Evolutionary conservation across 768 basidiomycete genomes (phyloP).

Genomic region (Leccinum pellstonianum): DNA sequence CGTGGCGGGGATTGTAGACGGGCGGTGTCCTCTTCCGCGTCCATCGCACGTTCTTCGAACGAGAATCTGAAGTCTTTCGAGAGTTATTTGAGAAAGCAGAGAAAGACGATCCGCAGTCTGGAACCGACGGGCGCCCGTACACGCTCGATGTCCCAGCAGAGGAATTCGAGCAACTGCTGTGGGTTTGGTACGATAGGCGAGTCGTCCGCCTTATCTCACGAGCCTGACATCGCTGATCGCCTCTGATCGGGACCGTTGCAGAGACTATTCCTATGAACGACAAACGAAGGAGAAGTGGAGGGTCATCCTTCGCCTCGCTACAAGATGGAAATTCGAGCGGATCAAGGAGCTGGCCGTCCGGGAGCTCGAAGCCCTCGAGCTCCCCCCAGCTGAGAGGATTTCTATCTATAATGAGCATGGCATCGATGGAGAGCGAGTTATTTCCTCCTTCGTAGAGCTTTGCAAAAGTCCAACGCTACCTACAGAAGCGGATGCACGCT

Average conservation of each 20-base stretch:
- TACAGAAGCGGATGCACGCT: conserved; percentile 49
- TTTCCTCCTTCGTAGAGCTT: conserved; percentile 51
- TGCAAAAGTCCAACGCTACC: conserved; percentile 54
- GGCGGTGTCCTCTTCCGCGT: conserved; percentile 50
- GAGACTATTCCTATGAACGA: conserved; percentile 53
- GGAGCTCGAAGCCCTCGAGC: conserved; percentile 47
- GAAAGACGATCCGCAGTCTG: conserved; percentile 28
- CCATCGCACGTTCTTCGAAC: conserved; percentile 56
- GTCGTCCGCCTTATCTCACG: background rate
- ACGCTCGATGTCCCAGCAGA: conserved; percentile 40
- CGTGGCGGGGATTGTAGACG: conserved; percentile 36
- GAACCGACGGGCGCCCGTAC: conserved; percentile 41
- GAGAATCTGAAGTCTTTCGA: conserved; percentile 52
- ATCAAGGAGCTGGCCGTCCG: conserved; percentile 52
- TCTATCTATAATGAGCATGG: conserved; percentile 53
- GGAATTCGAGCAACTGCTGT: conserved; percentile 52
- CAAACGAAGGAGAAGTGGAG: conserved; percentile 53
- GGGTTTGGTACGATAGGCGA: conserved; percentile 62
- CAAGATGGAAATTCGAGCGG: conserved; percentile 54
- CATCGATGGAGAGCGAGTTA: conserved; percentile 49
- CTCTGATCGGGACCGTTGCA: conserved; percentile 21
- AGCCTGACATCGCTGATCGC: background rate
- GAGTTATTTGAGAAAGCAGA: conserved; percentile 34
- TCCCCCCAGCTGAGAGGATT: conserved; percentile 53
- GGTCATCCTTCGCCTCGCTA: conserved; percentile 51